A percentile compares a stretch with the other conserved stretches of the same genome.
Evolutionary conservation across 257 asterid species (phyloP).

Genomic region (Thymus mandschuricus): DNA sequence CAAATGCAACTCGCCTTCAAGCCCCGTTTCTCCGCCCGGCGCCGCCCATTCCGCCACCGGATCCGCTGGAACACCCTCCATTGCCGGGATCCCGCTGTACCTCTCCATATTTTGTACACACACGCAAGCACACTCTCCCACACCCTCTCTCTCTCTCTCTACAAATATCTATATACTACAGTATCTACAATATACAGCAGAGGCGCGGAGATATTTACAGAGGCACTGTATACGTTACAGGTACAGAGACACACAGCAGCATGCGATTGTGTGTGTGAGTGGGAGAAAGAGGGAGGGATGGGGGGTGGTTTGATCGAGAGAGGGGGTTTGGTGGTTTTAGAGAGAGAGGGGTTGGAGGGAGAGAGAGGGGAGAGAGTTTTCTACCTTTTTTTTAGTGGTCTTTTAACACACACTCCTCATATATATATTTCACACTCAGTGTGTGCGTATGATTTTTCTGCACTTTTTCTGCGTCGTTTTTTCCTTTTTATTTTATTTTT

Average conservation of each 20-base stretch:
- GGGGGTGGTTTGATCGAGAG: constrained; percentile 42
- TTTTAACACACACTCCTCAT: constrained; percentile 34
- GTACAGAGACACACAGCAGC: constrained; percentile 32
- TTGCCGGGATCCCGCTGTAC: constrained; percentile 57
- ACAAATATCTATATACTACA: constrained; percentile 26
- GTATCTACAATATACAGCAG: constrained; percentile 25
- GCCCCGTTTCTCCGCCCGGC: constrained; percentile 83
- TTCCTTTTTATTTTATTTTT: constrained; percentile 12
- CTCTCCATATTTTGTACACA: constrained; percentile 49
- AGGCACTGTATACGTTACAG: constrained; percentile 17
- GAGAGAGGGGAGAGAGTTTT: constrained; percentile 29
- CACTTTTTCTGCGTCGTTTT: constrained; percentile 41
- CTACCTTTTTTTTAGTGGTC: constrained; percentile 28
- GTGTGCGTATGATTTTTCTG: constrained; percentile 37
- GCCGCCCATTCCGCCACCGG: constrained; percentile 76
- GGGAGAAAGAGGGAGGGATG: constrained; percentile 24
- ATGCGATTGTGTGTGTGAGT: constrained; percentile 30
- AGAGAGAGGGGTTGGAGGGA: too few species aligned
- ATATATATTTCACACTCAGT: constrained; percentile 41
- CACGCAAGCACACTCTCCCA: neutral
- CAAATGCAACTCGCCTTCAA: constrained; percentile 67
- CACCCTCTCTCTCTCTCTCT: constrained; percentile 27
- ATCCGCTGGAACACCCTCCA: constrained; percentile 63
- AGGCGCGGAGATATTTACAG: constrained; percentile 32
- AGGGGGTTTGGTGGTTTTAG: constrained; percentile 50